Evolutionary conservation across 129 eudicot genomes (phyloP), one percentile per base, ranked within the genome.

Genomic region (Pulicaria dysenterica): DNA sequence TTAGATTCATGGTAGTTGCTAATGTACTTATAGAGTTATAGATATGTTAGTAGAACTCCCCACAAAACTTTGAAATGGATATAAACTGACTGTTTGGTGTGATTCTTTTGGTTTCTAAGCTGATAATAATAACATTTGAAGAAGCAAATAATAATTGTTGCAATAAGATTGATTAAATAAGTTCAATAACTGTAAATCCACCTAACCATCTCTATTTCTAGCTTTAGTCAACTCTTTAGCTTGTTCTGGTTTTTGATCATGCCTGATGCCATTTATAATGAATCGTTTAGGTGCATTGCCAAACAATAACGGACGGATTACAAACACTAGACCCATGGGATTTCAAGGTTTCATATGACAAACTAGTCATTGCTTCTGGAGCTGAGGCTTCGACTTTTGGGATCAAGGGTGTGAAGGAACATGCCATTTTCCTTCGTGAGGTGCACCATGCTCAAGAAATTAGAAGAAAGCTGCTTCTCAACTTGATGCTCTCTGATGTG

Each of bases 371-470:
- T 41, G 99, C 96, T 0, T 79, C 95, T 43, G 99, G 99, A 55
- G 93, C 99, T 17, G 85, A 90, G 70, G 97, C 99, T 62, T 88
- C 92, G 8, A 94, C 99, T 64, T 94, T 94, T 73, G 99, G 97
- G 51, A 94, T 94, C 66, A 81, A 84, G 9, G 99, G 99, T 64
- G 99, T 91, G 17, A 76, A 79, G 47, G 97, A 94, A 49, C 87
- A 94, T 71, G 99, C 97, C 14, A 86, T 79, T 63, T 94, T 94
- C 54, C 97, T 94, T 65, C 96, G 99, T 13, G 99, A 94, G 79
- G 99, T 94, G 65, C 83, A 90, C 80, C 97, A 94, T 77, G 99
- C 99, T 67, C 97, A 90, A 61, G 97, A 94, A 82, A 94, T 94
- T 69, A 74, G 99, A 55, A 88, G 97, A 69, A 94, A 84, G 58